Evolutionary conservation across 352 stramenopile species (phyloP), one percentile per base, ranked within the genome.

Genomic region (Phytophthora uliginosa): DNA sequence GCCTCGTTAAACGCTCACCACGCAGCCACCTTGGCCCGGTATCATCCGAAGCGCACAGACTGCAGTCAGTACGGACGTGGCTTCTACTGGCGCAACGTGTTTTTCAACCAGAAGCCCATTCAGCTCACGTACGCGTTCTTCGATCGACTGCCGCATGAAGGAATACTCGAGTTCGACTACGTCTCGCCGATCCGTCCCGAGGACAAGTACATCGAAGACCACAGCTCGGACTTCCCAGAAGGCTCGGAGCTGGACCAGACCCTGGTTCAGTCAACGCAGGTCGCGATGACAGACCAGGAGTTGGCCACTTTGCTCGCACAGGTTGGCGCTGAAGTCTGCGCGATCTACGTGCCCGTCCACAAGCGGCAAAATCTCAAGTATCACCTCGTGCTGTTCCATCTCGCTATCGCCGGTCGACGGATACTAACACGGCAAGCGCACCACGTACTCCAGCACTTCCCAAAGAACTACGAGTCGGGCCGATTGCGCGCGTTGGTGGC

Each of bases 341-440:
- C 86, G 15, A 81, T 92, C 51, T 94, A 94, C 73, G 82, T 92
- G n/a, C 86, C 86, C 0, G 40, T 87, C n/a, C 81, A 86, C 72
- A 89, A 90, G 57, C 86, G 84, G 7, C 79, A 83, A 47, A 87
- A 94, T 48, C 72, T 94, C 45, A 91, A 90, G 77, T 91, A 92
- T 62, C 86, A 94, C 48, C 74, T 94, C 10, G 58, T 91, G 8
- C 51, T 94, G 4, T 88, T 94, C 50, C 86, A 92, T 54, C 17
- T 91, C 9, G 86, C 84, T 18, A 90, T 94, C 63, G 83, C 77
- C 33, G 71, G 75, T 45, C 60, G 66, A 18, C 84, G 78, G 26
- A 47, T 94, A 36, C 77, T 78, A 18, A 78, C 74, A 33, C 57
- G 67, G 1, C 83, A 90, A 65, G 84, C 80, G 18, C 83, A 92